phyloP scores from a whole-genome alignment of 768 basidiomycete genomes.

The Rossbeevera mucosa region DNA sequence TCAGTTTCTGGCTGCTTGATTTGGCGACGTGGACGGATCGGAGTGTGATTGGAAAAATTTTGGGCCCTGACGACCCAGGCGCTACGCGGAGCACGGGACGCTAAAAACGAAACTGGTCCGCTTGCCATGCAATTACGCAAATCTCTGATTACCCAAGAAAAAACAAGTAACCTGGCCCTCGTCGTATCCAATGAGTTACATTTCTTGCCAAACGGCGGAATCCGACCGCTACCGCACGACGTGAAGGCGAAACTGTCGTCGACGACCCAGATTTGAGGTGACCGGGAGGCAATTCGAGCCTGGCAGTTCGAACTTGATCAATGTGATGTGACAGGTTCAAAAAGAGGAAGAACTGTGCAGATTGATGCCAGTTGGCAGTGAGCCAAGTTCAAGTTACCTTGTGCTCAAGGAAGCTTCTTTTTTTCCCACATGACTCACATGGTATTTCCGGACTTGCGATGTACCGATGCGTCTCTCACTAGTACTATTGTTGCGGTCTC shows the following conservation, averaged over 20 bases:
- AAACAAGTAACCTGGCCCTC: neutral
- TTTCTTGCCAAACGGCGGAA: neutral
- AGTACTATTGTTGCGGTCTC: neutral
- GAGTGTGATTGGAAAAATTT: slow-evolving; percentile 1
- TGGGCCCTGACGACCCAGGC: slow-evolving; percentile 10
- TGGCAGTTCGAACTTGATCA: neutral
- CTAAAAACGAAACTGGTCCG: neutral
- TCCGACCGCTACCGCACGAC: neutral
- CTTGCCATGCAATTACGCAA: neutral
- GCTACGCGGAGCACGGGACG: neutral
- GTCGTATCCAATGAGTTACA: neutral
- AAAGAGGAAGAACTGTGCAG: neutral
- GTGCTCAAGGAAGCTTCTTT: neutral
- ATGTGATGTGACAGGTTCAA: neutral
- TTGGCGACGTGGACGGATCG: neutral
- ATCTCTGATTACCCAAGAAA: neutral
- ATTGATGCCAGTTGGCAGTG: slow-evolving; percentile 8
- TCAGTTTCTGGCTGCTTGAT: neutral
- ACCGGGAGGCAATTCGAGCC: neutral
- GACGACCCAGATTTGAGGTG: neutral
- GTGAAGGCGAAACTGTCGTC: neutral
- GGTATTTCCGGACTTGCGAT: neutral
- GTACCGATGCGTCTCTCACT: neutral
- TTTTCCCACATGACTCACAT: neutral
- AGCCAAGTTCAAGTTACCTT: neutral